phyloP scores from a whole-genome alignment of 208 protist species.

The Trichomonas gallinae region DNA sequence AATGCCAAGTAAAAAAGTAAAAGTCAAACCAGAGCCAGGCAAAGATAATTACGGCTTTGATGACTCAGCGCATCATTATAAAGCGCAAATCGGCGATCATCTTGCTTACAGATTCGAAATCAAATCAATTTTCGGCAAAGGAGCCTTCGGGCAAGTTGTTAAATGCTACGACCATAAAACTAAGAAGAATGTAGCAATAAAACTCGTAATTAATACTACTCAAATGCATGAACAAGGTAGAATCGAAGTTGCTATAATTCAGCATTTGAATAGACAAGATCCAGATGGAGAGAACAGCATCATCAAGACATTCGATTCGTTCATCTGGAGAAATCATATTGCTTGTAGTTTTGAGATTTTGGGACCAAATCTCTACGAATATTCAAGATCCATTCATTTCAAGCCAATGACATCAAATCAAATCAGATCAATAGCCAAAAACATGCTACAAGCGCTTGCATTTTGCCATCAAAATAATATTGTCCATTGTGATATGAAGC shows the following conservation, averaged over 20 bases:
- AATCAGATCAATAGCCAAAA: not conserved
- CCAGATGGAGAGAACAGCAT: not conserved
- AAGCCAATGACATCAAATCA: not conserved
- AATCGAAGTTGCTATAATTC: not conserved
- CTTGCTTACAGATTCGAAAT: slow-evolving; percentile 64
- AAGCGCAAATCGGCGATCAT: not conserved
- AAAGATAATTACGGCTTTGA: not conserved
- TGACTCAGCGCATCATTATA: not conserved
- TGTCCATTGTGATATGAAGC: slow-evolving; percentile 5
- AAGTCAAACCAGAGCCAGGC: too few species aligned
- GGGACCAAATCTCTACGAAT: not conserved
- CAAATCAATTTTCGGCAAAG: slow-evolving; percentile 55
- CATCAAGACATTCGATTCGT: not conserved
- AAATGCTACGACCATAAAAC: slow-evolving; percentile 59
- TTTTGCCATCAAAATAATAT: slow-evolving; percentile 24
- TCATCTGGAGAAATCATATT: not conserved
- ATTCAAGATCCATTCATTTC: not conserved
- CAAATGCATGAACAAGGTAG: slow-evolving; percentile 27
- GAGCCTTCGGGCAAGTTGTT: slow-evolving; percentile 73
- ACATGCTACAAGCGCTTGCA: not conserved
- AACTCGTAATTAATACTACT: slow-evolving; percentile 44
- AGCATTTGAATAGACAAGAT: not conserved
- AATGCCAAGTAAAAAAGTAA: not conserved
- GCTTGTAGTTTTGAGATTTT: not conserved
- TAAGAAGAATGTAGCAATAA: slow-evolving; percentile 52